These are phyloP conservation scores for Begonia fuchsioides DNA, from an alignment of 306 rosid genomes.

Conservation along the genomic window DNA sequence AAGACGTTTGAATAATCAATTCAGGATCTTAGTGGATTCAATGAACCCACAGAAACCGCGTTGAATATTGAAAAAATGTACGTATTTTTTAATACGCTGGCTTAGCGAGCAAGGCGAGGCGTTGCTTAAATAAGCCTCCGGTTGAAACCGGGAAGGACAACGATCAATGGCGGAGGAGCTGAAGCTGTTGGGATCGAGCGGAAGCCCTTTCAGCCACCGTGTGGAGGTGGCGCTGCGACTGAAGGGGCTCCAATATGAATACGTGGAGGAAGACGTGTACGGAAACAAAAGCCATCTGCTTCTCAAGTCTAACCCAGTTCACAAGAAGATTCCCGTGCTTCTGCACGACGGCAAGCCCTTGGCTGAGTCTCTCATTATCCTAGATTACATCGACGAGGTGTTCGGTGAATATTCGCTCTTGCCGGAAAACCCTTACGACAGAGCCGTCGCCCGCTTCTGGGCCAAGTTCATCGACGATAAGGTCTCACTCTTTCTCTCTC, in stretches of 20 bases:
- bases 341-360: conserved; percentile 35
- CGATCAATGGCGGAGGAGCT: too few species aligned
- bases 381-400: conserved; percentile 9
- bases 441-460: conserved; percentile 55
- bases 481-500: conserved; percentile 7
- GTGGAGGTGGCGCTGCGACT: conserved; percentile 32
- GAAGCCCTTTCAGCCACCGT: conserved; percentile 26
- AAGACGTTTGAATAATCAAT: too few species aligned
- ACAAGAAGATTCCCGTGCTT: conserved; percentile 35
- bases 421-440: conserved; percentile 26
- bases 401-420: conserved; percentile 11
- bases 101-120: too few species aligned
- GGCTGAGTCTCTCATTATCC: conserved; percentile 25
- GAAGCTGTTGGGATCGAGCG: too few species aligned
- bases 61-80: too few species aligned
- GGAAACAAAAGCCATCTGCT: conserved; percentile 24
- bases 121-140: too few species aligned
- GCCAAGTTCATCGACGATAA: conserved; percentile 41
- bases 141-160: too few species aligned
- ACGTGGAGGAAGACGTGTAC: conserved; percentile 8
- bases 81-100: too few species aligned
- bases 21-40: too few species aligned
- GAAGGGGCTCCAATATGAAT: conserved; percentile 39
- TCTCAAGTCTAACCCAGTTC: conserved; percentile 39
- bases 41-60: too few species aligned